Evolutionary conservation across 73 alveolate genomes (phyloP).

Genomic region (Stentor roeselii): DNA sequence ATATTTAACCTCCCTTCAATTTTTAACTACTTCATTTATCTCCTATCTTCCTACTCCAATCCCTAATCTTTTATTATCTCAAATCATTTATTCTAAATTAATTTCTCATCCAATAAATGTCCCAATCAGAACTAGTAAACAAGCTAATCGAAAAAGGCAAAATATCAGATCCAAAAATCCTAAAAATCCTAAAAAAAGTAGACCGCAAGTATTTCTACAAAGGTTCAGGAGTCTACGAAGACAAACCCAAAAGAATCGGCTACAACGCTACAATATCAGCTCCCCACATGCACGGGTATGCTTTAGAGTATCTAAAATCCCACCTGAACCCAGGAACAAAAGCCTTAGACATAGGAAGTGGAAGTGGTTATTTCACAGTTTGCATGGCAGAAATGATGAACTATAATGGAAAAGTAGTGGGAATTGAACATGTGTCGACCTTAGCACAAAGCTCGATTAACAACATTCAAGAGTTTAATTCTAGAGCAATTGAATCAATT

Average conservation of each 20-base stretch:
- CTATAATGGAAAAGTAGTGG: constrained; percentile 58
- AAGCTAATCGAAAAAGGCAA: constrained; percentile 18
- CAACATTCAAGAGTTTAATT: constrained; percentile 29
- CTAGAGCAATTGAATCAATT: background rate
- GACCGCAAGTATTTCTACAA: constrained; percentile 45
- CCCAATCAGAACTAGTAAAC: constrained; percentile 12
- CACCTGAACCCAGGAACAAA: constrained; percentile 46
- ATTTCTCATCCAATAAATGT: too few species aligned
- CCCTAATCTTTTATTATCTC: too few species aligned
- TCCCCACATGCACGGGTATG: constrained; percentile 90
- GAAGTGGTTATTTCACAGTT: constrained; percentile 82
- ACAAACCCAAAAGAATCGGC: constrained; percentile 73
- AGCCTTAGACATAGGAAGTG: constrained; percentile 79
- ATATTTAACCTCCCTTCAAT: too few species aligned
- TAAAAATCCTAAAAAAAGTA: constrained; percentile 33
- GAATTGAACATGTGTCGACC: constrained; percentile 73
- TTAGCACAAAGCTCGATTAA: constrained; percentile 35
- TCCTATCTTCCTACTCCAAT: too few species aligned
- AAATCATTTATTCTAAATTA: too few species aligned
- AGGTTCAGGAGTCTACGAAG: constrained; percentile 28
- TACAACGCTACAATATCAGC: constrained; percentile 84
- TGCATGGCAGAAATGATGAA: constrained; percentile 66
- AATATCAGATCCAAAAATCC: constrained; percentile 23
- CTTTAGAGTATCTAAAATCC: constrained; percentile 50
- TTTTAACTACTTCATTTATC: too few species aligned